Evolutionary conservation across 352 stramenopile species (phyloP), one percentile per base, ranked within the genome.

Genomic region (Globisporangium takayamanum): DNA sequence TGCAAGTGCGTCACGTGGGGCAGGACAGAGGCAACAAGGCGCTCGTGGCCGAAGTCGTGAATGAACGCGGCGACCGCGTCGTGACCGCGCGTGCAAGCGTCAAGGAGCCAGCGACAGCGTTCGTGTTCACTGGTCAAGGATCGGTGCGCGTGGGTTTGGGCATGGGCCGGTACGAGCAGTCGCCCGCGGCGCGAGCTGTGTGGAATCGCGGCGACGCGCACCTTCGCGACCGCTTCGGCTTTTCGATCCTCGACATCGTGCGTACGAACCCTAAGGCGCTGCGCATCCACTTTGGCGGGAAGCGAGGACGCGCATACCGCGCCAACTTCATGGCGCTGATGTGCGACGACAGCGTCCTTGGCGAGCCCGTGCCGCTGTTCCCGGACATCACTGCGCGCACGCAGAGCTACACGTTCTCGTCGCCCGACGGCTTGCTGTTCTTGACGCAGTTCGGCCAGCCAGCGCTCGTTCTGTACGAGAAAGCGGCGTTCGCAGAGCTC

Each of bases 181-280:
- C 82, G 5, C 39, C 65, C 0, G 65, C 88, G 25, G 85, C 84
- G 20, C 83, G 84, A 33, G 76, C 88, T 5, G 77, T 94, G 49
- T 96, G 87, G 87, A 72, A 96, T 62, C 72, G 72, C 55, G 87
- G 85, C 53, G 83, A 96, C 50, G 42, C 49, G 37, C 82, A 95
- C 55, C 63, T 96, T 33, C 68, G 66, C 37, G 64, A 76, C 14
- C 91, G 71, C 10, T 96, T 93, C 59, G 87, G 87, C 39, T 95
- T 96, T 54, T 94, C 84, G 15, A 95, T 96, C 60, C 63, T 96
- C 0, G 77, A 95, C 14, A 95, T 96, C 44, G 87, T 96, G 20
- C 78, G 78, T 28, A 85, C 85, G 62, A 96, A 96, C 63, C 87
- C 87, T 0, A 83, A 84, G 56, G 74, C 76, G 2, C 73, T 96